Evolutionary conservation across 2,329 filamentous ascomycete genomes (phyloP), one percentile per base, ranked within the genome.

Genomic region (Neoarthrinium moseri): DNA sequence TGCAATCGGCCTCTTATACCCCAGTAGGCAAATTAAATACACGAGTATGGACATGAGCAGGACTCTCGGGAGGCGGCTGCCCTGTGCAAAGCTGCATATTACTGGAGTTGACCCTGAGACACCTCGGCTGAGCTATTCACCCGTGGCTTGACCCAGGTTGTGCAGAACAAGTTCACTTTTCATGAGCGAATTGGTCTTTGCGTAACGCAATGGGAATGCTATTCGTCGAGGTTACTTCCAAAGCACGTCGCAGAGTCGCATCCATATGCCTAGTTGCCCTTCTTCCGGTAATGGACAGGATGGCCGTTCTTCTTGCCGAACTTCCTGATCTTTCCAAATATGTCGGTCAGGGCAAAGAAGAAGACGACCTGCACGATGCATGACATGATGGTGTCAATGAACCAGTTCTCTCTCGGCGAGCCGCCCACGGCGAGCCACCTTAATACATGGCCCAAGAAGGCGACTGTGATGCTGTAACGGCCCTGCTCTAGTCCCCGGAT

Each of bases 401-500:
- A 12, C 74, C 74, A 80, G 55, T 73, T 84, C 50, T 83, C 83
- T 53, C 81, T 72, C 41, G 72, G 67, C 13, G 73, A 73, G 3
- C 79, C 78, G 13, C 81, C 80, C 56, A 83, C 62, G 15, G 69
- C 61, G 21, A 71, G 71, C 60, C 78, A 85, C 54, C 86, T 83
- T 82, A 96, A 86, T 48, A 89, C 58, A 46, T 80, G 68, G 2
- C 87, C 89, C 37, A 96, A 62, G 51, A 84, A 81, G 49, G 83
- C 86, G 10, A 91, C 88, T 0, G 89, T 86, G 35, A 96, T 80
- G 58, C 89, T 76, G 64, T 89, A 92, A 20, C 94, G 75, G 0
- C 92, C 94, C 27, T 71, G 81, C 66, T 97, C 91, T 35, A 99
- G 69, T 0, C 87, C 89, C 34, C 70, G 70, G 42, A 99, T 83